Evolutionary conservation across 768 basidiomycete species (phyloP).

Genomic region (Boletellus emodensis): DNA sequence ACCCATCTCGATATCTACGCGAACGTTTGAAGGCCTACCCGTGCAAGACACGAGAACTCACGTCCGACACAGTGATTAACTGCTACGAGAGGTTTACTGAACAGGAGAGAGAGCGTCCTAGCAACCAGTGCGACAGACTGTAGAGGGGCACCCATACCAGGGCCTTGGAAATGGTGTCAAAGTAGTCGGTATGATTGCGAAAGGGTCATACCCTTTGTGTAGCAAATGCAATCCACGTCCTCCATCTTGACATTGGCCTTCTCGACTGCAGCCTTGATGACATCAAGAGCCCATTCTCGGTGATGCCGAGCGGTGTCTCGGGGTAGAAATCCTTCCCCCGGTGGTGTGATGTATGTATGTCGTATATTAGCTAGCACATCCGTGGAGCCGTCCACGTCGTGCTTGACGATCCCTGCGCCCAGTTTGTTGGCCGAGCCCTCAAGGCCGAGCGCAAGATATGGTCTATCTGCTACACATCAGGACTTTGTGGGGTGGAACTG

Average conservation of each 20-base stretch:
- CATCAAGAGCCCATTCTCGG: slow-evolving; percentile 82
- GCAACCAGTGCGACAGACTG: slow-evolving; percentile 95
- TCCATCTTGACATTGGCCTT: slow-evolving; percentile 67
- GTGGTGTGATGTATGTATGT: slow-evolving; percentile 98
- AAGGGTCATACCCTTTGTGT: slow-evolving; percentile 74
- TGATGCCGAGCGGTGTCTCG: slow-evolving; percentile 95
- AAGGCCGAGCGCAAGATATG: slow-evolving; percentile 87
- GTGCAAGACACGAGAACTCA: slow-evolving; percentile 37
- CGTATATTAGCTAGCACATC: slow-evolving; percentile 87
- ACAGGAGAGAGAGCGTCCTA: slow-evolving; percentile 82
- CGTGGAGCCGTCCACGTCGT: slow-evolving; percentile 67
- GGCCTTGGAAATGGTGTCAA: slow-evolving; percentile 50
- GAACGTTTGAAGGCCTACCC: not conserved
- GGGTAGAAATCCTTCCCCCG: slow-evolving; percentile 96
- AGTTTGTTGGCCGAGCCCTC: slow-evolving; percentile 99
- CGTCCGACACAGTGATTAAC: slow-evolving; percentile 99
- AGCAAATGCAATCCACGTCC: slow-evolving; percentile 93
- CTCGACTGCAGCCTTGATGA: slow-evolving; percentile 72
- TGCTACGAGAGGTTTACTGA: slow-evolving; percentile 87
- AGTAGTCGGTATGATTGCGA: not conserved
- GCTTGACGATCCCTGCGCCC: slow-evolving; percentile 88
- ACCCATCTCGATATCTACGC: slow-evolving; percentile 96
- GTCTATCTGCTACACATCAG: slow-evolving; percentile 43
- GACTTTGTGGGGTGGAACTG: slow-evolving; percentile 6
- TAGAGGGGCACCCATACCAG: slow-evolving; percentile 98